Percentiles rank a stretch among this genome's conserved stretches.
Conservation (phyloP, 805 yeast species). For the Tetrapisispora namnaoensis region DNA sequence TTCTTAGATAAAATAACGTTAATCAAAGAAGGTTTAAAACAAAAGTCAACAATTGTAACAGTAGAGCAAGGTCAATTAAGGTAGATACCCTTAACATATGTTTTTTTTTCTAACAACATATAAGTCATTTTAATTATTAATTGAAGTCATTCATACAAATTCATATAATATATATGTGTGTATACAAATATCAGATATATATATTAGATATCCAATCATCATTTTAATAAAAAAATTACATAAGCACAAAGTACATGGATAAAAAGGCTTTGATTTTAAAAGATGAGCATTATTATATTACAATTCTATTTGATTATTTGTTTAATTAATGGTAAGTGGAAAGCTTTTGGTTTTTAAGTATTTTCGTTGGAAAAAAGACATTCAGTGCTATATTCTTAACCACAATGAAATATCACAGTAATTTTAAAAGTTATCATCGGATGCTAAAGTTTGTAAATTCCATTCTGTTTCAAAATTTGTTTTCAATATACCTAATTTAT, state of each 20-base stretch:
- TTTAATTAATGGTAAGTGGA: neutral
- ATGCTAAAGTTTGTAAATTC: constrained; percentile 72
- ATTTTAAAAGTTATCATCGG: constrained; percentile 28
- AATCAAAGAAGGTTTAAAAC: constrained; percentile 57
- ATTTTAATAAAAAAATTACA: neutral
- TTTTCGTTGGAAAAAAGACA: neutral
- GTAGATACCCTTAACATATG: neutral
- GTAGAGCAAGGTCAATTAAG: constrained; percentile 9
- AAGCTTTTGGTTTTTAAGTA: no score
- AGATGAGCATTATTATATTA: neutral
- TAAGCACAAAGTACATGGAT: neutral
- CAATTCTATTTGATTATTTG: neutral
- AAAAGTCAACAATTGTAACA: constrained; percentile 26
- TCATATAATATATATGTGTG: neutral
- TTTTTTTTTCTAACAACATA: neutral
- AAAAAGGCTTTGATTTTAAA: neutral
- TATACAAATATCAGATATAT: neutral
- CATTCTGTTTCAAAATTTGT: constrained; percentile 84
- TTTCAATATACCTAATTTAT: constrained; percentile 63
- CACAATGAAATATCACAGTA: no score
- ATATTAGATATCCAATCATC: neutral
- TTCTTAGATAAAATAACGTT: constrained; percentile 38
- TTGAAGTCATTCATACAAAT: neutral
- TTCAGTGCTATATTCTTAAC: neutral
- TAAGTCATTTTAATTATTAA: neutral